Base-by-base conservation (phyloP, 306 rosid species). In the Cicer arietinum region DNA sequence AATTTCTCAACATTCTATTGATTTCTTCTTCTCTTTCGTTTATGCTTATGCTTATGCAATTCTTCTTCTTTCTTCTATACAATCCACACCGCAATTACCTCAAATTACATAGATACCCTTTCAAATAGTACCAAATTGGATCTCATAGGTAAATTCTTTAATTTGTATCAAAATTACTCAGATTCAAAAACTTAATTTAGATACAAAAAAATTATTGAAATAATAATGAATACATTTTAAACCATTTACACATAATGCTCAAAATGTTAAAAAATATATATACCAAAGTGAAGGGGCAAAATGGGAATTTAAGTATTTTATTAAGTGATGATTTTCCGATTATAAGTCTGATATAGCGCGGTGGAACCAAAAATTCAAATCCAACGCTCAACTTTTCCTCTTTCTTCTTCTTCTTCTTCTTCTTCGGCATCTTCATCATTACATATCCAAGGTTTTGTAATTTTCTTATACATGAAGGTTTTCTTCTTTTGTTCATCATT, bases 1-100 rank as follows among this genome's bases (percentile, higher is more conserved):
- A 10, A 40, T 74, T 68, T 79, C 84, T 84, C 72, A 89, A 69
- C 98, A 89, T 92, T 45, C 6, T 30, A 3, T 25, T 25, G 4
- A 25, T 30, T 30, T 9, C 1, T 37, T 44, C 0, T 2, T 18
- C 39, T 12, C 39, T 41, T 5, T 4, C 18, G 7, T 20, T 14
- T 14, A 14, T 14, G 16, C 4, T n/a, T n/a, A 0, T 7, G 48
- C 12, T 61, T 75, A 17, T 64, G 53, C 73, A 42, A 12, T 43
- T 75, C 40, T 42, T 76, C 65, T 67, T 8, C 54, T 64, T 64
- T 10, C 17, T 56, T 12, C 3, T 30, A 60, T 7, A 35, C 5
- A 0, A 12, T 60, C 43, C 0, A 3, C 6, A 20, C 11, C 10
- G 42, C 44, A 13, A 1, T 11, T 0, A 1, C 20, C 1, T 60